A percentile compares a stretch with the other conserved stretches of the same genome.
These are phyloP conservation scores for Luffa aegyptiaca DNA, from an alignment of 306 rosid species.

Conservation along the genomic window DNA sequence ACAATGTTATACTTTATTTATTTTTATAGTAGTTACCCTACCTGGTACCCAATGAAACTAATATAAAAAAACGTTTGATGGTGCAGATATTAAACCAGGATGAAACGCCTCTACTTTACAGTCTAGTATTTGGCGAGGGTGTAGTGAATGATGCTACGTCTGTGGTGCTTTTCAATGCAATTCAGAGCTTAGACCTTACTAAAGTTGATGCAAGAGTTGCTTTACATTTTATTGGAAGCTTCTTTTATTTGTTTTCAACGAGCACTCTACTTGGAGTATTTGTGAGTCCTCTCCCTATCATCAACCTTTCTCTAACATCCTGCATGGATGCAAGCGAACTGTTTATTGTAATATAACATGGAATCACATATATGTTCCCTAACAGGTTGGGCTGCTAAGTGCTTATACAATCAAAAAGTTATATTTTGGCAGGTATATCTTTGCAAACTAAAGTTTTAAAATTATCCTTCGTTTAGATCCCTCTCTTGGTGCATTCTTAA, in stretches of 20 bases:
- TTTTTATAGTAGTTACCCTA: constrained; percentile 8
- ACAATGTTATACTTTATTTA: neutral
- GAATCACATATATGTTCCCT: constrained; percentile 24
- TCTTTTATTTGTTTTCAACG: constrained; percentile 59
- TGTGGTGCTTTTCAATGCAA: constrained; percentile 95
- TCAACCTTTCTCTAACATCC: neutral
- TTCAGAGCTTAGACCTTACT: constrained; percentile 77
- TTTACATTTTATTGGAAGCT: constrained; percentile 59
- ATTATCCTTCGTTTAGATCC: neutral
- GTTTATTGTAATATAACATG: neutral
- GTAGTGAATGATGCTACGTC: constrained; percentile 98
- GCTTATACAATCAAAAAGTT: constrained; percentile 81
- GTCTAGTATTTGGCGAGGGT: constrained; percentile 98
- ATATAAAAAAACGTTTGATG: constrained; percentile 15
- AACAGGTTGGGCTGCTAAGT: constrained; percentile 86
- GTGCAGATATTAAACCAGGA: constrained; percentile 89
- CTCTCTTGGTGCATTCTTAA: neutral
- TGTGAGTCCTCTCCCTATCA: constrained; percentile 29
- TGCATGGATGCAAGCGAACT: constrained; percentile 4
- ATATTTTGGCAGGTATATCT: constrained; percentile 75
- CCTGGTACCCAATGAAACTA: constrained; percentile 8
- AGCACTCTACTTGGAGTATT: constrained; percentile 84
- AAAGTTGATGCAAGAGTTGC: constrained; percentile 41
- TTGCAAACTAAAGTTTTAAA: constrained; percentile 1
- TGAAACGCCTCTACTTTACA: constrained; percentile 94